phyloP scores from a whole-genome alignment of 148 eudicot genomes.

The Mesembryanthemum crystallinum region DNA sequence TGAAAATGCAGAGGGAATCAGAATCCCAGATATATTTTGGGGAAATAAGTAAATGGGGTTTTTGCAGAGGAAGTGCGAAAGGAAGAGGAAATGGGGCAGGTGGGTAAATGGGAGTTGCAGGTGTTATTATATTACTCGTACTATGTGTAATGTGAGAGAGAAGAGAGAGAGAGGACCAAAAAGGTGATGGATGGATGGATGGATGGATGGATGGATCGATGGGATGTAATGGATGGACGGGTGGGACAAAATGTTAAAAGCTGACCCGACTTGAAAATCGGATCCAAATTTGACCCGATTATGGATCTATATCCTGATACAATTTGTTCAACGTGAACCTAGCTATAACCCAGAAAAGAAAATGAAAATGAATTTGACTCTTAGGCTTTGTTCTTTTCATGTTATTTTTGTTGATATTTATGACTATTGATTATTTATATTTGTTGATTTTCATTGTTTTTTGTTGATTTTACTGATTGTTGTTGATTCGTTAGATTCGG shows the following conservation, averaged over 20 bases:
- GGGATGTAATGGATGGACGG: neutral
- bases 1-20: conserved; percentile 3
- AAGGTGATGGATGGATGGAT: neutral
- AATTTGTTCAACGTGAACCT: no score
- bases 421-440: no score
- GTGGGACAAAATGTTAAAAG: neutral
- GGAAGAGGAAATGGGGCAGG: neutral
- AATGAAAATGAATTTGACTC: no score
- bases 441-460: no score
- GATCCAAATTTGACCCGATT: no score
- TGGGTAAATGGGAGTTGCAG: conserved; percentile 2
- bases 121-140: neutral
- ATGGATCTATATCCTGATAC: no score
- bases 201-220: neutral
- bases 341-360: no score
- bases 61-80: neutral
- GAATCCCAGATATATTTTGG: neutral
- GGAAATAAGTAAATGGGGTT: neutral
- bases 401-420: no score
- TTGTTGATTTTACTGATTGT: no score
- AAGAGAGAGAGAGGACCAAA: neutral
- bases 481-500: no score
- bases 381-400: no score
- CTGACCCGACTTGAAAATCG: no score
- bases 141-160: neutral